Conservation (phyloP, 257 asterid species). For the Fraxinus excelsior region DNA sequence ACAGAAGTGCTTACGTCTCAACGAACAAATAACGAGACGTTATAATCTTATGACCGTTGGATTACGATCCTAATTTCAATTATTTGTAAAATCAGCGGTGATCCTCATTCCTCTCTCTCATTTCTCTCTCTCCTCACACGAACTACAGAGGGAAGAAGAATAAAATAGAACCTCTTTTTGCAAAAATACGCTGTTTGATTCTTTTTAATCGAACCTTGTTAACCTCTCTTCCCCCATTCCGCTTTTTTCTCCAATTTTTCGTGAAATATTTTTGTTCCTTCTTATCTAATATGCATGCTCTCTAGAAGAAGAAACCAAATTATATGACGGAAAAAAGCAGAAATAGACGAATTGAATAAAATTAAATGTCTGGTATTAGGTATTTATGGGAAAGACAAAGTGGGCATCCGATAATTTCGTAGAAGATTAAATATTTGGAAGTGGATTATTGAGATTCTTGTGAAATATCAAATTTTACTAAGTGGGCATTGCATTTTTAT, state of each 20-base stretch:
- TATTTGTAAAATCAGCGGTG: neutral
- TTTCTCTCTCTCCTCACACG: slow-evolving; percentile 40
- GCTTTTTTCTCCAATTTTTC: neutral
- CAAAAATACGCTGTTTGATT: slow-evolving; percentile 22
- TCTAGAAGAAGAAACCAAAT: slow-evolving; percentile 27
- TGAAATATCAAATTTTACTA: too few relatives aligned
- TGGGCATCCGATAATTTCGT: too few relatives aligned
- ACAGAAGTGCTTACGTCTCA: too few relatives aligned
- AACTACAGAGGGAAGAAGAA: slow-evolving; percentile 9
- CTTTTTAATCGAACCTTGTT: slow-evolving; percentile 27
- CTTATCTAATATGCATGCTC: slow-evolving; percentile 4
- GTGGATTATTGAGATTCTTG: too few relatives aligned
- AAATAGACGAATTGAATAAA: neutral
- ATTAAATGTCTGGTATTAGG: neutral
- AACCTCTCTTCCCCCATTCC: slow-evolving; percentile 10
- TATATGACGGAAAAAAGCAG: slow-evolving; percentile 2
- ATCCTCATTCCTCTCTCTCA: slow-evolving; percentile 37
- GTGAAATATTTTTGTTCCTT: slow-evolving; percentile 23
- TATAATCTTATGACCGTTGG: neutral
- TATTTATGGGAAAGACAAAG: too few relatives aligned
- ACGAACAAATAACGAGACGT: too few relatives aligned
- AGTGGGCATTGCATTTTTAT: too few relatives aligned
- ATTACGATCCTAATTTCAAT: neutral
- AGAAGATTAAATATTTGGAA: too few relatives aligned
- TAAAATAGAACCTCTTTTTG: slow-evolving; percentile 28